Evolutionary conservation across 2,329 filamentous ascomycete species (phyloP), one percentile per base, ranked within the genome.

Genomic region (Huntiella savannae): DNA sequence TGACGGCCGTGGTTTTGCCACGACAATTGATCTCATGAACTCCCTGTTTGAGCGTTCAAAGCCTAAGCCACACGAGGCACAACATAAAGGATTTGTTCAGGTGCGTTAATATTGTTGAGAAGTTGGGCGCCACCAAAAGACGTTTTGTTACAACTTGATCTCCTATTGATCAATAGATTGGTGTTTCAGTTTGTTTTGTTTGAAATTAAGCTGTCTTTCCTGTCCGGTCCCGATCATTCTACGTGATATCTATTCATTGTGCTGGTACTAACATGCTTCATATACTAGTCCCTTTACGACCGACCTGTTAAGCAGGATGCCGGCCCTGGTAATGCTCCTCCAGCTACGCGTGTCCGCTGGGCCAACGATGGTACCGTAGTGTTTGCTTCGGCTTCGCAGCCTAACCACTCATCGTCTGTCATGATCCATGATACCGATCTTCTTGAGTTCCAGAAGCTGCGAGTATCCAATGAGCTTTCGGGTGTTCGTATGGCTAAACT

Each of bases 11-110:
- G 79, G 80, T 1, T 88, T 94, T 61, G 73, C 77, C 15, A 94
- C 82, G 15, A 87, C 82, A 57, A 93, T 96, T 63, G 91, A 95
- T 65, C 67, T 95, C 59, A 95, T 94, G 85, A 88, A 93, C 59
- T 93, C 85, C 41, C 67, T 95, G 47, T 95, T 92, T 62, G 81
- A 82, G 59, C 75, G 80, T 62, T 70, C 77, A 52, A 76, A 73
- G 64, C 69, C 68, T 69, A 71, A 56, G 67, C 65, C 52, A 62
- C 67, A 33, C 57, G 66, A 53, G 61, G 68, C 50, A 64, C 67
- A 47, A 36, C 11, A 34, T 55, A 75, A 75, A 63, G 81, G 82
- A 58, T 82, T 88, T 62, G 79, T 71, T 49, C 71, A 96, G 87
- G 91, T 96, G 77, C 81, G 88, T 88, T 63, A 12, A 40, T 16